Percentiles rank a stretch among this genome's conserved stretches.
Evolutionary conservation across 768 basidiomycete genomes (phyloP).

Genomic region (Tylopilus cervinicoccineus): DNA sequence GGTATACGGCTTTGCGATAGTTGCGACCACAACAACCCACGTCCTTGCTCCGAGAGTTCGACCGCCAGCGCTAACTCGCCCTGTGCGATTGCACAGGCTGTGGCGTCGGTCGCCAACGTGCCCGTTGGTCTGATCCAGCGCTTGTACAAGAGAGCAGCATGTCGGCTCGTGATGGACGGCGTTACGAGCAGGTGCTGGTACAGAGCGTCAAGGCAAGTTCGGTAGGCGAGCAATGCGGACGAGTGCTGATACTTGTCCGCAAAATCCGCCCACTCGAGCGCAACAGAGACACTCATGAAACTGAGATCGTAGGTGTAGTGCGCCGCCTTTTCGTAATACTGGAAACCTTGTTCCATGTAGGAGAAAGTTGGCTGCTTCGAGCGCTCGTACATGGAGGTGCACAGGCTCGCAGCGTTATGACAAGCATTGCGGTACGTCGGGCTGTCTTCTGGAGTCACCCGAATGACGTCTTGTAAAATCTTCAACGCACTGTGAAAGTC

Average conservation of each 20-base stretch:
- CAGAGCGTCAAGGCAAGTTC: constrained; percentile 13
- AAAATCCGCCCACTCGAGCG: constrained; percentile 12
- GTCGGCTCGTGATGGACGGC: constrained; percentile 18
- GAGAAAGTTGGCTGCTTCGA: not conserved
- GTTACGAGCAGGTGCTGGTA: constrained; percentile 16
- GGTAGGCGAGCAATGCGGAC: constrained; percentile 23
- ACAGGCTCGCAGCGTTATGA: not conserved
- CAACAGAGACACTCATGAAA: constrained; percentile 5
- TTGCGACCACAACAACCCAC: constrained; percentile 29
- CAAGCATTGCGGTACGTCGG: not conserved
- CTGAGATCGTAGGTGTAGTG: not conserved
- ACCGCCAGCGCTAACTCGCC: constrained; percentile 23
- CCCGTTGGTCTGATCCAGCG: not conserved
- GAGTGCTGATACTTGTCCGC: constrained; percentile 13
- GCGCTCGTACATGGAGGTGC: not conserved
- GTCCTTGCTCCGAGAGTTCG: constrained; percentile 35
- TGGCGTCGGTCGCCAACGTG: constrained; percentile 21
- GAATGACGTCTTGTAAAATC: not conserved
- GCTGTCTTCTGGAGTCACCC: constrained; percentile 8
- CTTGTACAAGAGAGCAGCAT: constrained; percentile 4
- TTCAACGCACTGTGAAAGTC: not conserved
- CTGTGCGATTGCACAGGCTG: constrained; percentile 23
- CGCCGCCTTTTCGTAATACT: constrained; percentile 12
- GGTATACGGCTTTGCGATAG: constrained; percentile 25
- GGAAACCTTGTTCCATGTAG: constrained; percentile 13